Conservation (phyloP, 75 land plant species). For the Isoetes taiwanensis region DNA sequence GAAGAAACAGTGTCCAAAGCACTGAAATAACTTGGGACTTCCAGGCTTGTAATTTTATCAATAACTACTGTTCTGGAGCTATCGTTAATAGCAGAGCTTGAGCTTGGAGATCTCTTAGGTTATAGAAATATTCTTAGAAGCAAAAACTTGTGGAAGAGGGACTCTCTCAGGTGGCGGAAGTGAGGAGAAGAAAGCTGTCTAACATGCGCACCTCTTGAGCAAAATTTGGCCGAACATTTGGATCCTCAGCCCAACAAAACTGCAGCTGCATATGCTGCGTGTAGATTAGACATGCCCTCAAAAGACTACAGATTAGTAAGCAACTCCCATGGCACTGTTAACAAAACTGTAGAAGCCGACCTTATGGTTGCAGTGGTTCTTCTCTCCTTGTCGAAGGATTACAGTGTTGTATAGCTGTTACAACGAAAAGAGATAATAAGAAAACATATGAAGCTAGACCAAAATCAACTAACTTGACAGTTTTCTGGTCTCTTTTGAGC, state of each 20-base stretch:
- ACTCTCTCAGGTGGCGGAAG: slow-evolving; percentile 9
- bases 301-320: slow-evolving; percentile 21
- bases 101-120: no score
- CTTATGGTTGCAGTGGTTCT: slow-evolving; percentile 24
- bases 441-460: no score
- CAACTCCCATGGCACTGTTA: slow-evolving; percentile 23
- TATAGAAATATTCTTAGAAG: no score
- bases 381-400: slow-evolving; percentile 20
- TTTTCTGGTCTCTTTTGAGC: no score
- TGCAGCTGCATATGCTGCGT: slow-evolving; percentile 31
- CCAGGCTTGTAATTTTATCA: no score
- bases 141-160: no score
- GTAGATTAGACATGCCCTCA: slow-evolving; percentile 28
- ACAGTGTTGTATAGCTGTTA: slow-evolving; percentile 29
- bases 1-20: no score
- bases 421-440: no score
- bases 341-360: slow-evolving; percentile 26
- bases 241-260: slow-evolving; percentile 29
- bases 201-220: slow-evolving; percentile 20
- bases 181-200: slow-evolving; percentile 7
- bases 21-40: no score
- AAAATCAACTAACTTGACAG: no score
- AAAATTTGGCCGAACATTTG: slow-evolving; percentile 17
- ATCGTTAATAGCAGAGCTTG: no score
- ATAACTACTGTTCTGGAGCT: no score